Base-by-base conservation (phyloP, 441 rosid species). In the Populus hybrid region DNA sequence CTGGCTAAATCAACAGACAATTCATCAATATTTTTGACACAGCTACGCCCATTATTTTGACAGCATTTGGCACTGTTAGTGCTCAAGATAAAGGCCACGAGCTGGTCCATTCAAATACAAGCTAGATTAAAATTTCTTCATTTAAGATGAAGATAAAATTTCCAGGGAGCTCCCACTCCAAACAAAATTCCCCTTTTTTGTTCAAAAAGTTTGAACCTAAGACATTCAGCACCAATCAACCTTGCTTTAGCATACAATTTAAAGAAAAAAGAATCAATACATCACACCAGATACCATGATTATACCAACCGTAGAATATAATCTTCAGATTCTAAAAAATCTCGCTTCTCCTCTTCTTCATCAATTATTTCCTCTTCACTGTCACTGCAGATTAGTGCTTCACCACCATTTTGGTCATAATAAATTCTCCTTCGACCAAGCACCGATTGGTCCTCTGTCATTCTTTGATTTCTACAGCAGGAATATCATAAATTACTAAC, bases 401-500 rank as follows among this genome's bases (percentile, higher is more conserved):
- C 99, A 63, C 99, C 96, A 1, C 98, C 98, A 84, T 87, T 94
- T 83, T 92, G 98, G 82, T 94, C 99, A 86, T 94, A 96, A 88
- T 94, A 94, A 50, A 96, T 96, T 83, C 99, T 93, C 90, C 99
- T 88, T 72, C 98, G 91, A 69, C 99, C 98, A 77, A 96, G 90
- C 76, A 96, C 98, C 14, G 98, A 96, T 79, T 94, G 98, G 85
- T 94, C 99, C 83, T 94, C 99, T 2, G 97, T 96, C 99, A 96
- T 96, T 89, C 99, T 94, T 78, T 96, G 98, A 81, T 96, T 96
- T 88, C 99, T 96, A 91, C 81, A 88, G 24, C 77, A 81, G 34
- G 71, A 36, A 21, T 8, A 35, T 72, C 77, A 69, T 35, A 80
- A 50, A 74, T 69, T 61, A 71, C 63, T 63, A 72, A 70, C 50